Conservation (phyloP, 768 basidiomycete species). For the Hericium coralloides region DNA sequence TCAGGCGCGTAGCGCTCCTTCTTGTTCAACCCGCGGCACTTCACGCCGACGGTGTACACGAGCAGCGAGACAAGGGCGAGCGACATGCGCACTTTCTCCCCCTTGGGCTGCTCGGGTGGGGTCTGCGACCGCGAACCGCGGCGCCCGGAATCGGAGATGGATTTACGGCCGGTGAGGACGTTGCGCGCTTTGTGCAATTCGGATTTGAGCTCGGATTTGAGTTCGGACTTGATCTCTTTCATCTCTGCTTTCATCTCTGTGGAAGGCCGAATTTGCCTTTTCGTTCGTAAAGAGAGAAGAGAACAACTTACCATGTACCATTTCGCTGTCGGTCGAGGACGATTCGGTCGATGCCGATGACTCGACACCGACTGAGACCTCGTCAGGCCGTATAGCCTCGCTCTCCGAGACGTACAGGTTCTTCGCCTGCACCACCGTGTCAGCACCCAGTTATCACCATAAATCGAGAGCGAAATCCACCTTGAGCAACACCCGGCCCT, state of each 20-base stretch:
- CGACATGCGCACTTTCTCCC: slow-evolving; percentile 62
- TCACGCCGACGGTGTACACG: slow-evolving; percentile 93
- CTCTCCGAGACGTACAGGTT: slow-evolving; percentile 50
- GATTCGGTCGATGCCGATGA: slow-evolving; percentile 32
- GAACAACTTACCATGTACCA: slow-evolving; percentile 8
- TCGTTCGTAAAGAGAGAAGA: not conserved
- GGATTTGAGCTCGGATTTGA: slow-evolving; percentile 27
- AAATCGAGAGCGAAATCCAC: slow-evolving; percentile 25
- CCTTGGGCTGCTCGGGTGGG: slow-evolving; percentile 7
- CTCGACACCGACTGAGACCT: slow-evolving; percentile 28
- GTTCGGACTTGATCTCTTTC: slow-evolving; percentile 15
- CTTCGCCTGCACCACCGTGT: slow-evolving; percentile 46
- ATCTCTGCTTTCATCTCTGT: slow-evolving; percentile 1
- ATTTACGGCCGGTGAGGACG: slow-evolving; percentile 23
- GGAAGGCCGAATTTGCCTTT: slow-evolving; percentile 5
- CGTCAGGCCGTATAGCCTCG: slow-evolving; percentile 25
- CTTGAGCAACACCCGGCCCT: slow-evolving; percentile 76
- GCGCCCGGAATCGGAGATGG: not conserved
- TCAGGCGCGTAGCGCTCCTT: slow-evolving; percentile 78
- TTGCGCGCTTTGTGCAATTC: slow-evolving; percentile 32
- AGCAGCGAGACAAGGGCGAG: slow-evolving; percentile 61
- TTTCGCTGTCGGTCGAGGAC: slow-evolving; percentile 23
- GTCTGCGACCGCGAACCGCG: slow-evolving; percentile 7
- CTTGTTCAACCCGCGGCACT: slow-evolving; percentile 85
- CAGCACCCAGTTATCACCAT: not conserved